Conservation (phyloP, 768 basidiomycete species). For the Chlorophyllum brunneum region DNA sequence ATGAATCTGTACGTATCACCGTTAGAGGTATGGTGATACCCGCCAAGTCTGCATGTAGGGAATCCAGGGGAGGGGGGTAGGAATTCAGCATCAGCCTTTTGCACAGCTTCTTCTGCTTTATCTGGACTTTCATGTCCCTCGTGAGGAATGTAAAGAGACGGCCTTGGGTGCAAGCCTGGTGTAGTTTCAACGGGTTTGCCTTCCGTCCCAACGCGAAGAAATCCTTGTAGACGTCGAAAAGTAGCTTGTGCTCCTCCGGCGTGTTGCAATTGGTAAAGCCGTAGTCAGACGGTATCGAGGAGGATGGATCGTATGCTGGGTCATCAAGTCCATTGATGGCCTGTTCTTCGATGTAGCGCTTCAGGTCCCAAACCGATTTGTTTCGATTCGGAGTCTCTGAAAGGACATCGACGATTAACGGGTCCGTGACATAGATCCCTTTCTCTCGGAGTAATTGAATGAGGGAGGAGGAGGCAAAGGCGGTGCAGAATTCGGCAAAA, state of each 20-base stretch:
- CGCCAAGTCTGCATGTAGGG: neutral
- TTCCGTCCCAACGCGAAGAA: slow-evolving; percentile 20
- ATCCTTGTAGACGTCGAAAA: slow-evolving; percentile 29
- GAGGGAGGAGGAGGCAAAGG: slow-evolving; percentile 22
- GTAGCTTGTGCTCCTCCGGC: slow-evolving; percentile 19
- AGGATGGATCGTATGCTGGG: slow-evolving; percentile 8
- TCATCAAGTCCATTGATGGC: slow-evolving; percentile 9
- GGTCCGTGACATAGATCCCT: slow-evolving; percentile 11
- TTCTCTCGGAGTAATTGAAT: slow-evolving; percentile 23
- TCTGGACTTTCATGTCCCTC: slow-evolving; percentile 12
- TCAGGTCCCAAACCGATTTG: slow-evolving; percentile 35
- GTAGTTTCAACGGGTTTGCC: slow-evolving; percentile 28
- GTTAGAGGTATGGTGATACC: neutral
- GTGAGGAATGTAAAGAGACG: slow-evolving; percentile 24
- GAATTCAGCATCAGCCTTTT: slow-evolving; percentile 27
- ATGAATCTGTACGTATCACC: too few species aligned
- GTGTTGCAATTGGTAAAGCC: slow-evolving; percentile 32
- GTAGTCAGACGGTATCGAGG: slow-evolving; percentile 25
- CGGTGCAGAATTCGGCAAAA: slow-evolving; percentile 31
- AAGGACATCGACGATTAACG: slow-evolving; percentile 24
- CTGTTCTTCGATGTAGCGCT: slow-evolving; percentile 20
- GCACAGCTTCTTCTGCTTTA: slow-evolving; percentile 24
- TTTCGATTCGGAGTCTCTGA: slow-evolving; percentile 9
- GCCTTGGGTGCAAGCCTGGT: slow-evolving; percentile 31
- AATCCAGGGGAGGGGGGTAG: slow-evolving; percentile 19